Conservation (phyloP, 2,329 filamentous ascomycete species). For the Hypoxylon sp. region DNA sequence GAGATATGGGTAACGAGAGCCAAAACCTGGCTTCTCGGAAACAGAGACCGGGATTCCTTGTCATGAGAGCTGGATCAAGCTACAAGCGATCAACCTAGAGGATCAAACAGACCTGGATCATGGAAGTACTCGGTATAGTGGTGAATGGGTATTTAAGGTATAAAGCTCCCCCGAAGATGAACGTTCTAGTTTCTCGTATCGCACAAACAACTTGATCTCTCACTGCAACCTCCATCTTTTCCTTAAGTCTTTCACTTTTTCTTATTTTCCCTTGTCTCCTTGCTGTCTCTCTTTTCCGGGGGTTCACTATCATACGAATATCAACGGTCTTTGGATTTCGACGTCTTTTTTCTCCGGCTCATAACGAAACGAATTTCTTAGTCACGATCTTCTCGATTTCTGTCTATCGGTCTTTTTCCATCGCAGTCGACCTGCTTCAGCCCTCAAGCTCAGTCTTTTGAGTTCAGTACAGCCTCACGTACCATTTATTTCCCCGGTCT, state of each 20-base stretch:
- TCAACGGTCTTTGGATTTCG: slow-evolving; percentile 43
- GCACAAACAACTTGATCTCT: slow-evolving; percentile 42
- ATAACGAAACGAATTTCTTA: slow-evolving; percentile 44
- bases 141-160: slow-evolving; percentile 45
- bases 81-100: slow-evolving; percentile 14
- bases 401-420: slow-evolving; percentile 31
- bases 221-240: slow-evolving; percentile 44
- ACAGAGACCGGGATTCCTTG: slow-evolving; percentile 10
- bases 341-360: slow-evolving; percentile 41
- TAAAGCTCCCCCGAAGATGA: slow-evolving; percentile 21
- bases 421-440: slow-evolving; percentile 45
- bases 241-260: slow-evolving; percentile 49
- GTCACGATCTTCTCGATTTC: slow-evolving; percentile 38
- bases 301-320: slow-evolving; percentile 34
- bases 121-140: slow-evolving; percentile 7
- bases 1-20: slow-evolving; percentile 11
- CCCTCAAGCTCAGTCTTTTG: slow-evolving; percentile 22
- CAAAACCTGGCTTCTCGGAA: slow-evolving; percentile 13
- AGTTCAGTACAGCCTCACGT: slow-evolving; percentile 5
- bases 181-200: slow-evolving; percentile 31
- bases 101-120: slow-evolving; percentile 16
- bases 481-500: slow-evolving; percentile 31
- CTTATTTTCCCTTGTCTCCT: slow-evolving; percentile 45
- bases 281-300: slow-evolving; percentile 46
- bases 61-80: slow-evolving; percentile 7